Conservation (phyloP, 2,329 filamentous ascomycete species). For the Myriosclerotinia scirpicola region DNA sequence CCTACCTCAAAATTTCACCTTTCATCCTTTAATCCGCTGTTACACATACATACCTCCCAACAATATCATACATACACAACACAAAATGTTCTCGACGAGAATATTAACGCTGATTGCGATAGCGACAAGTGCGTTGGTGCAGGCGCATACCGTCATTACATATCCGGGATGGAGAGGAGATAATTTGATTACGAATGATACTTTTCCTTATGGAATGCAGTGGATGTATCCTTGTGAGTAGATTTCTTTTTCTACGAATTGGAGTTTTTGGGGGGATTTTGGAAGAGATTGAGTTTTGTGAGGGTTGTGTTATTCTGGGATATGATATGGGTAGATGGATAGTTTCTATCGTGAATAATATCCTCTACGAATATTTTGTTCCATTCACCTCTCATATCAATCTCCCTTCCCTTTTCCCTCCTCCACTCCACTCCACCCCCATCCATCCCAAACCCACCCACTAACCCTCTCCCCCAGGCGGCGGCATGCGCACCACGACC, state of each 20-base stretch:
- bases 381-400: neutral
- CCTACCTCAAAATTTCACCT: neutral
- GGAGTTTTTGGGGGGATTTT: neutral
- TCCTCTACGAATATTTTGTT: neutral
- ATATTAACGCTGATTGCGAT: conserved; percentile 9
- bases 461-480: conserved; percentile 56
- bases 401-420: neutral
- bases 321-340: neutral
- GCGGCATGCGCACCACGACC: conserved; percentile 71
- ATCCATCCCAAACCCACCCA: conserved; percentile 42
- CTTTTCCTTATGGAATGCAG: conserved; percentile 43
- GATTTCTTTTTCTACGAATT: neutral
- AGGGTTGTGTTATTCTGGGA: neutral
- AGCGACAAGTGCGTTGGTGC: conserved; percentile 31
- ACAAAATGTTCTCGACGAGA: conserved; percentile 15
- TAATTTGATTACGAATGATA: conserved; percentile 43
- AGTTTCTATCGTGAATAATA: neutral
- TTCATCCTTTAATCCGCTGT: neutral
- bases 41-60: neutral
- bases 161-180: conserved; percentile 46
- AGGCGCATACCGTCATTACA: conserved; percentile 45
- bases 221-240: conserved; percentile 45
- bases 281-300: neutral
- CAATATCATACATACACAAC: neutral
- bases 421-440: neutral